Evolutionary conservation across 1,284 basidiomycete genomes (phyloP), one percentile per base, ranked within the genome.

Genomic region (Pascua sp.): DNA sequence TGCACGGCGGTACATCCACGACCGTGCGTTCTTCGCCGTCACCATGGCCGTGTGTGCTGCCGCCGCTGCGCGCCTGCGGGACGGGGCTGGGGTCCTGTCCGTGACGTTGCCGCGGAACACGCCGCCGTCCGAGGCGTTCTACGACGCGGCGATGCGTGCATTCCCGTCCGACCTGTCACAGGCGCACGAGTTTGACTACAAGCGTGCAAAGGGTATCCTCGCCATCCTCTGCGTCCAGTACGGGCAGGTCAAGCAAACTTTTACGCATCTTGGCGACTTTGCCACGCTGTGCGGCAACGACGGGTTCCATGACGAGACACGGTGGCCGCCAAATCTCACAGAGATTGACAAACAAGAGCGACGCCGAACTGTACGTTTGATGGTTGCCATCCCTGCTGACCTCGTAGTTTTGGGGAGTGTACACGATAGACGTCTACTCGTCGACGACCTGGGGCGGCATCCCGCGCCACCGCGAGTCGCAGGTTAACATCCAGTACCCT

Each of bases 121-220:
- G 12, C 66, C 65, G 5, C 51, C 49, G 5, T 66, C 68, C 2
- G 68, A 71, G 53, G 51, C 47, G 11, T 73, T 71, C 58, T 67
- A 70, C 51, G 49, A 57, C 5, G 68, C 66, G 8, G 55, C 67
- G 1, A 16, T 60, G 7, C 50, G 55, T 1, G 59, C 65, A 7
- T 59, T 72, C 41, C 70, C 72, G 50, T 88, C 98, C 70, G 85
- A 86, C 65, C 85, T 99, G 45, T 83, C 98, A 65, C 90, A 97
- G 69, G 86, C 85, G 13, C 91, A 90, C 17, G 87, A 86, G 15
- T 83, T 91, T 57, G 69, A 85, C 18, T 81, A 95, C 62, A 76
- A 84, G 37, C 91, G 91, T 54, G 81, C 89, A 55, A 85, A 87
- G 69, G 88, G 63, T n/a, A 56, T 70, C 11, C 57, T 73, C 43